Percentiles rank a stretch among this genome's conserved stretches.
Evolutionary conservation across 306 rosid species (phyloP).

Genomic region (Cajanus cajan): DNA sequence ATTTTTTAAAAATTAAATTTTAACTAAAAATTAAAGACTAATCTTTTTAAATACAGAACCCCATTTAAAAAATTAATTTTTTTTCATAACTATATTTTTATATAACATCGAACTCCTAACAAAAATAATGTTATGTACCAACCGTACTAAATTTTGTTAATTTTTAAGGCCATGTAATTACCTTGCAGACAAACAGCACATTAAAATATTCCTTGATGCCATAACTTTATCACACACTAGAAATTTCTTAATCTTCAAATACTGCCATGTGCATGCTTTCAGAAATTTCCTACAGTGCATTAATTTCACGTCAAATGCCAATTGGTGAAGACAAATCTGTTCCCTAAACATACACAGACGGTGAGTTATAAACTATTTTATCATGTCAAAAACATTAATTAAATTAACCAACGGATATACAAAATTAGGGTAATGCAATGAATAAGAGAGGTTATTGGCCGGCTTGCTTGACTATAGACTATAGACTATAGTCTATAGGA

Average conservation of each 20-base stretch:
- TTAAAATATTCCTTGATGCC: slow-evolving; percentile 32
- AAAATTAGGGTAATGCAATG: neutral
- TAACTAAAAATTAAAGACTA: too few relatives aligned
- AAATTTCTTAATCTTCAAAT: slow-evolving; percentile 7
- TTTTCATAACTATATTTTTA: too few relatives aligned
- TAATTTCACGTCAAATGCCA: slow-evolving; percentile 1
- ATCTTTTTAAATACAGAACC: too few relatives aligned
- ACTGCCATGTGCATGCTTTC: slow-evolving; percentile 28
- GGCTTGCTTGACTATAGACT: slow-evolving; percentile 54
- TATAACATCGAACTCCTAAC: too few relatives aligned
- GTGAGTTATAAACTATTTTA: slow-evolving; percentile 2
- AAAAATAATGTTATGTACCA: too few relatives aligned
- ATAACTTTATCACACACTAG: slow-evolving; percentile 31
- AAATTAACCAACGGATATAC: neutral
- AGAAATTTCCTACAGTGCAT: neutral
- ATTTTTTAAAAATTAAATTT: too few relatives aligned
- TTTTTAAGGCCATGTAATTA: neutral
- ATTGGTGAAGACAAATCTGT: slow-evolving; percentile 34
- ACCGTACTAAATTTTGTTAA: too few relatives aligned
- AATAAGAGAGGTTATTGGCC: slow-evolving; percentile 22
- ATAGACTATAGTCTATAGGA: neutral
- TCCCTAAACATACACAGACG: neutral
- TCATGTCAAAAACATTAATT: slow-evolving; percentile 18
- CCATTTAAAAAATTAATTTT: too few relatives aligned
- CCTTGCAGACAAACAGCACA: slow-evolving; percentile 17